phyloP scores from a whole-genome alignment of 176 grass and related monocot species.

The Canna indica region DNA sequence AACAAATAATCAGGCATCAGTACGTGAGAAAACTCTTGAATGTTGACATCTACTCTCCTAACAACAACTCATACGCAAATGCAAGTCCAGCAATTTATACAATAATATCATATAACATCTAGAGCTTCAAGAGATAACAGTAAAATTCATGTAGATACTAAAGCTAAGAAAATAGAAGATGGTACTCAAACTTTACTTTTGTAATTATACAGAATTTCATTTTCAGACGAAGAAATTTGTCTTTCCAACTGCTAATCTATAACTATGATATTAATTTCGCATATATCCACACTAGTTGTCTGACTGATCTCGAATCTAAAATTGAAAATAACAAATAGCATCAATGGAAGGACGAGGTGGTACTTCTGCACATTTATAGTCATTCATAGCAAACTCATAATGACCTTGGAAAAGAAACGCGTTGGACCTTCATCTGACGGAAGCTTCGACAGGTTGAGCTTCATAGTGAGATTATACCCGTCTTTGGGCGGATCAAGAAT shows the following conservation, averaged over 20 bases:
- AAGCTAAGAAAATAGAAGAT: too few relatives aligned
- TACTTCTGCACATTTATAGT: not conserved
- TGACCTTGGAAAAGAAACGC: slow-evolving; percentile 91
- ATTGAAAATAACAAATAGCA: not conserved
- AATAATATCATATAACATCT: too few relatives aligned
- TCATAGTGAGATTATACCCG: slow-evolving; percentile 92
- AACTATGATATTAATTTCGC: not conserved
- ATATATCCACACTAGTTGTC: not conserved
- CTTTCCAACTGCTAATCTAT: not conserved
- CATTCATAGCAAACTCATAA: slow-evolving; percentile 36
- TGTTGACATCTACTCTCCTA: not conserved
- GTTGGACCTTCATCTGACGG: slow-evolving; percentile 92
- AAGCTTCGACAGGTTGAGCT: slow-evolving; percentile 91
- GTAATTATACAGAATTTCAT: not conserved
- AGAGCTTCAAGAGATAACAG: too few relatives aligned
- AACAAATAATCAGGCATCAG: too few relatives aligned
- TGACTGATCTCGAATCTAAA: not conserved
- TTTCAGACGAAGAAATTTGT: not conserved
- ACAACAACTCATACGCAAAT: not conserved
- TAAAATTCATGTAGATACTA: too few relatives aligned
- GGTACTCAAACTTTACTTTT: too few relatives aligned
- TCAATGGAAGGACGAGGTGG: not conserved
- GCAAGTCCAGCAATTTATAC: not conserved
- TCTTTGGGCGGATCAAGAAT: slow-evolving; percentile 97
- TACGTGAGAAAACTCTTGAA: not conserved